Conservation (phyloP, 352 stramenopile genomes). For the Globisporangium barbulae region DNA sequence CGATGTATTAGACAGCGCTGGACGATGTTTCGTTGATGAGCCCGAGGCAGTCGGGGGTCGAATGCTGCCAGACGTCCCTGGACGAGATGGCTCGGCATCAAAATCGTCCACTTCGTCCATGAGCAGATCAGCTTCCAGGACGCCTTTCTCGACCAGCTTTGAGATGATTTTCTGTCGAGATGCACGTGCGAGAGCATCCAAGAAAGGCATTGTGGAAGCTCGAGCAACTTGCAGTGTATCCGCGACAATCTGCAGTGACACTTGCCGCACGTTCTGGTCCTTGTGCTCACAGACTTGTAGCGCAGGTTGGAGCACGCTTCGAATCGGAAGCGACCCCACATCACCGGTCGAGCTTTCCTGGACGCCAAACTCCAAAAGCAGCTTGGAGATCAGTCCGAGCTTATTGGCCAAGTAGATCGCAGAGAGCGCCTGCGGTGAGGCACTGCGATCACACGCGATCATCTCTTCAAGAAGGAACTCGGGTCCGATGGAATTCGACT, state of each 20-base stretch:
- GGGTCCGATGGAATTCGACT: conserved; percentile 49
- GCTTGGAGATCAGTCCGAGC: conserved; percentile 61
- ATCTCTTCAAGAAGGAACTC: conserved; percentile 79
- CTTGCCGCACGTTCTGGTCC: conserved; percentile 59
- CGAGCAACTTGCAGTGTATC: conserved; percentile 62
- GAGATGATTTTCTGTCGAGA: conserved; percentile 79
- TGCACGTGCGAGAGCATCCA: conserved; percentile 59
- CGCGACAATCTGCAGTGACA: conserved; percentile 64
- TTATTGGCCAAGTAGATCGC: conserved; percentile 70
- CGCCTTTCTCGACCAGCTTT: conserved; percentile 68
- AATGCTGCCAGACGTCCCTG: conserved; percentile 49
- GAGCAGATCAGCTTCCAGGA: conserved; percentile 71
- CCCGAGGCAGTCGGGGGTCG: conserved; percentile 66
- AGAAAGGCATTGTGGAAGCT: conserved; percentile 58
- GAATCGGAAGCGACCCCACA: conserved; percentile 41
- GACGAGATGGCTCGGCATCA: conserved; percentile 46
- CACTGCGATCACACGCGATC: conserved; percentile 61
- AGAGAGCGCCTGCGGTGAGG: conserved; percentile 46
- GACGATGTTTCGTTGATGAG: conserved; percentile 77
- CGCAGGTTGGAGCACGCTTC: conserved; percentile 63
- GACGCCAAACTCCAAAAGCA: conserved; percentile 75
- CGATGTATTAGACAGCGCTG: conserved; percentile 51
- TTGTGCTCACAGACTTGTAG: conserved; percentile 73
- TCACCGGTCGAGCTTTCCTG: conserved; percentile 43
- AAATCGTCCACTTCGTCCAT: conserved; percentile 87